Percentiles rank a stretch among this genome's conserved stretches.
Evolutionary conservation across 768 basidiomycete species (phyloP).

Genomic region (Russula ochroleuca): DNA sequence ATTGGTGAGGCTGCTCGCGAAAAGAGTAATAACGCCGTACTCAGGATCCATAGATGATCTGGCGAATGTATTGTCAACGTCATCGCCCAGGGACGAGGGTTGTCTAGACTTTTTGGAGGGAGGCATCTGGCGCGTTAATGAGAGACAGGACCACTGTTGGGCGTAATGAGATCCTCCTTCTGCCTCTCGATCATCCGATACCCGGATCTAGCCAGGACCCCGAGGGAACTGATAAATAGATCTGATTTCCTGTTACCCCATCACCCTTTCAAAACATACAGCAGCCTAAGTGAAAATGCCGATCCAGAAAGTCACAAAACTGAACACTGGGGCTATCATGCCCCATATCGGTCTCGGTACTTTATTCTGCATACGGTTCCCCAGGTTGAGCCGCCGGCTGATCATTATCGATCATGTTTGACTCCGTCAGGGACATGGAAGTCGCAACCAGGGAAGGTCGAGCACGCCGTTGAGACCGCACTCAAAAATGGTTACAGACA

Average conservation of each 20-base stretch:
- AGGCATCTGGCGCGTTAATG: not conserved
- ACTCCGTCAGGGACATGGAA: constrained; percentile 66
- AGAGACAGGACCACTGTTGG: not conserved
- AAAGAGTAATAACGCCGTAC: not conserved
- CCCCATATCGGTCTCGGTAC: constrained; percentile 43
- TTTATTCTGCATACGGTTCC: constrained; percentile 49
- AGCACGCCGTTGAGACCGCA: constrained; percentile 68
- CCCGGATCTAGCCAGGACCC: not conserved
- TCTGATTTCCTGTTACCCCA: not conserved
- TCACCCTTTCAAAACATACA: not conserved
- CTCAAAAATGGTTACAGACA: constrained; percentile 70
- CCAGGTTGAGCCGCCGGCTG: not conserved
- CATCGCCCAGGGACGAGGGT: not conserved
- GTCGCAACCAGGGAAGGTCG: constrained; percentile 63
- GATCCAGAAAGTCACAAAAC: constrained; percentile 35
- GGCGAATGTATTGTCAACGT: not conserved
- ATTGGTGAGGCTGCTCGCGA: not conserved
- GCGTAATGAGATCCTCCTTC: not conserved
- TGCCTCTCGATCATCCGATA: too few species aligned
- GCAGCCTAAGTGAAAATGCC: constrained; percentile 6
- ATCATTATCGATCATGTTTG: not conserved
- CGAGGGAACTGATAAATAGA: not conserved
- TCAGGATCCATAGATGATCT: constrained; percentile 3
- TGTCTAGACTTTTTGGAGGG: not conserved
- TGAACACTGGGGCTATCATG: constrained; percentile 77